These are phyloP conservation scores for Aspergillus hiratsukae DNA, from an alignment of 2,329 filamentous ascomycete genomes.

Conservation along the genomic window DNA sequence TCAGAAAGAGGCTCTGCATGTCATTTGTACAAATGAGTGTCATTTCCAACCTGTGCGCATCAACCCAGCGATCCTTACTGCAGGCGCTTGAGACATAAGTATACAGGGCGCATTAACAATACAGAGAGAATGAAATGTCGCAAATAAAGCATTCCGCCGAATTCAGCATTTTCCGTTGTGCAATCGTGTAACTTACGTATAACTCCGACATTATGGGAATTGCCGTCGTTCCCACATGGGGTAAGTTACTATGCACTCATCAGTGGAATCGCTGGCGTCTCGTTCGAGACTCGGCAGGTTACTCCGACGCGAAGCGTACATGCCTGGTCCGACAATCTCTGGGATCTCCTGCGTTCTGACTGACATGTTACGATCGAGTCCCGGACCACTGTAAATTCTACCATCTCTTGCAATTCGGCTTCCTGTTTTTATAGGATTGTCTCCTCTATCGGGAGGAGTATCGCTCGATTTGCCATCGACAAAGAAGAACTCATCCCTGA, in stretches of 20 bases:
- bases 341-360: slow-evolving; percentile 14
- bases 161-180: background rate
- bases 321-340: slow-evolving; percentile 16
- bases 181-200: background rate
- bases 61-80: background rate
- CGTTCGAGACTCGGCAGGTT: slow-evolving; percentile 7
- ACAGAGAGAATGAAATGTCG: background rate
- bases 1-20: background rate
- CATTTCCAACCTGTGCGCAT: background rate
- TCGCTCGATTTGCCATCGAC: slow-evolving; percentile 25
- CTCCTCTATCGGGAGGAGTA: slow-evolving; percentile 19
- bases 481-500: slow-evolving; percentile 25
- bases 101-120: background rate
- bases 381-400: slow-evolving; percentile 16
- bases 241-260: slow-evolving; percentile 18
- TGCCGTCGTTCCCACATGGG: slow-evolving; percentile 14
- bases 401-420: slow-evolving; percentile 14
- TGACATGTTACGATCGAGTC: slow-evolving; percentile 17
- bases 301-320: background rate
- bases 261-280: slow-evolving; percentile 19
- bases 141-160: background rate
- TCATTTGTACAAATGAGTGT: background rate
- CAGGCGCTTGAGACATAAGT: background rate
- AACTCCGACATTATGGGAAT: slow-evolving; percentile 9
- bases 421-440: slow-evolving; percentile 21